Base-by-base conservation (phyloP, 2,329 filamentous ascomycete species). In the Neofusicoccum umdonicola region DNA sequence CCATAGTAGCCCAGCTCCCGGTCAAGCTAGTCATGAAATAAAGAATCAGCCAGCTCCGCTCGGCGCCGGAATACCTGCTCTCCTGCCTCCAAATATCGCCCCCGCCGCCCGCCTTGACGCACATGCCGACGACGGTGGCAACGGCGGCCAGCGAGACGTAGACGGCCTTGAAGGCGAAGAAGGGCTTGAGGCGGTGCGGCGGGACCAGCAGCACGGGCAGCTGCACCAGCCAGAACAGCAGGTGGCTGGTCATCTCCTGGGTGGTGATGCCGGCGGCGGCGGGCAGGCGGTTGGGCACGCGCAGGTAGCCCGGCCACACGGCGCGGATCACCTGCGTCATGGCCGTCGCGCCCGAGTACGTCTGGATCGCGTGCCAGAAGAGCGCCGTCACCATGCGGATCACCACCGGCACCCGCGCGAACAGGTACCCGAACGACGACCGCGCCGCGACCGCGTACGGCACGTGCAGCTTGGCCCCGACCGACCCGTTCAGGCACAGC, bases 241-340 rank as follows among this genome's bases (percentile, higher is more conserved):
- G 70, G 63, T 71, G 69, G 48, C 69, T 70, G 39, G 76, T 50
- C 67, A 78, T 68, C 44, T 71, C 70, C 19, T 71, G 67, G 5
- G 71, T 76, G 0, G 75, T 77, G 39, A 78, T 74, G n/a, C 78
- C 77, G n/a, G 77, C 76, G 48, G 68, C 76, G 4, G 70, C 72
- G 0, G 81, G 78, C 8, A 84, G 73, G 35, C 79, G 79, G 67
- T 84, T 82, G 15, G 76, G 75, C 65, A 84, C 78, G 22, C 69
- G 68, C 39, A 73, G 74, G 66, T 75, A 76, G 65, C 69, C 71
- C 15, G 74, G 74, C 74, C 74, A 78, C 56, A 80, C 78, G 3
- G 81, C 81, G 17, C 45, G 35, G 42, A 66, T 68, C 50, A 71
- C 56, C 17, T 71, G 69, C 31, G 67, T 67, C 70, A 71, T 71